These are phyloP conservation scores for Vigna mungo DNA, from an alignment of 306 rosid species.

Conservation along the genomic window DNA sequence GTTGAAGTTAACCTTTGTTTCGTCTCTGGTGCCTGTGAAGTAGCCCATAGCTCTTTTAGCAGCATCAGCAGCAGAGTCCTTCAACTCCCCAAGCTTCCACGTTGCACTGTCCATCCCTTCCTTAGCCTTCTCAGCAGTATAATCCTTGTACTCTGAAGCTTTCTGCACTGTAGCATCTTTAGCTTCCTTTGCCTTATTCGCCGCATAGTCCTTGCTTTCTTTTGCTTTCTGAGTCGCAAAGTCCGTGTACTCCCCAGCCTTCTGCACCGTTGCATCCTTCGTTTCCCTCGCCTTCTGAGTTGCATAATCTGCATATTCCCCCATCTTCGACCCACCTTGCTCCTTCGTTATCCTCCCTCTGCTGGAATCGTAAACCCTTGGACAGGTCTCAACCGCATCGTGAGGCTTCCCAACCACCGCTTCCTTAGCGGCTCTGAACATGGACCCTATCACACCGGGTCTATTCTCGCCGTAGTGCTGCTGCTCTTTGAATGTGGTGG, in stretches of 20 bases:
- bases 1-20: constrained; percentile 23
- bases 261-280: not conserved
- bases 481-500: not conserved
- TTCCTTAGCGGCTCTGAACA: constrained; percentile 68
- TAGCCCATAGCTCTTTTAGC: constrained; percentile 64
- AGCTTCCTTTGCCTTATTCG: constrained; percentile 38
- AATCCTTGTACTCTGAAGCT: constrained; percentile 27
- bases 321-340: not conserved
- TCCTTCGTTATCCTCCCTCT: constrained; percentile 21
- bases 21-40: constrained; percentile 67
- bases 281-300: not conserved
- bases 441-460: constrained; percentile 66
- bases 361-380: not conserved
- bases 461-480: not conserved
- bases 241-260: not conserved
- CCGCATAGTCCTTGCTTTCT: not conserved
- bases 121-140: constrained; percentile 34
- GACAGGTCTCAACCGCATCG: not conserved
- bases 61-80: constrained; percentile 67
- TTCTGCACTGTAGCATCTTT: constrained; percentile 33
- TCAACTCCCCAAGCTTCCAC: constrained; percentile 69
- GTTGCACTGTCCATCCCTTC: constrained; percentile 61
- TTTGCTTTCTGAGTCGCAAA: not conserved
- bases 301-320: constrained; percentile 5
- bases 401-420: constrained; percentile 68